These are phyloP conservation scores for Beverwykella pulmonaria DNA, from an alignment of 495 filamentous ascomycete genomes.

Conservation along the genomic window DNA sequence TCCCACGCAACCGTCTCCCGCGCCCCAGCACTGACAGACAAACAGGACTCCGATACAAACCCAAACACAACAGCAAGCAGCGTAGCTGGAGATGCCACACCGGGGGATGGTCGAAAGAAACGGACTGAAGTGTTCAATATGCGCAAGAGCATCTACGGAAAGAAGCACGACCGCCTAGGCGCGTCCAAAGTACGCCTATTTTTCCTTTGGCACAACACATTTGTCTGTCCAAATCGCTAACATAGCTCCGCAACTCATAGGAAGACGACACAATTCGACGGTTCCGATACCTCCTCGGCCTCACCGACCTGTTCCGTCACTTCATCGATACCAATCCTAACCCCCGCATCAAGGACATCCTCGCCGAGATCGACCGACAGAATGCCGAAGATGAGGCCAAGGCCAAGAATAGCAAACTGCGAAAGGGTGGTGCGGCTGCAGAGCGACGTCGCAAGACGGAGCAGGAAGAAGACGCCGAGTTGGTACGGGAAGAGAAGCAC, in stretches of 20 bases:
- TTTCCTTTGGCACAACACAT: neutral
- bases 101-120: slow-evolving; percentile 77
- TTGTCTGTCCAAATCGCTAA: neutral
- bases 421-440: slow-evolving; percentile 81
- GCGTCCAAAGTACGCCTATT: slow-evolving; percentile 75
- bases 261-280: slow-evolving; percentile 94
- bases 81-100: slow-evolving; percentile 68
- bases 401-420: slow-evolving; percentile 69
- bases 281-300: slow-evolving; percentile 91
- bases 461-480: slow-evolving; percentile 95
- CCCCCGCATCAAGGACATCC: slow-evolving; percentile 85
- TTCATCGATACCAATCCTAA: slow-evolving; percentile 98
- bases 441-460: slow-evolving; percentile 86
- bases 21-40: slow-evolving; percentile 2
- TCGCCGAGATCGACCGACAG: slow-evolving; percentile 89
- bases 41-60: slow-evolving; percentile 84
- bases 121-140: slow-evolving; percentile 82
- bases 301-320: slow-evolving; percentile 97
- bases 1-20: neutral
- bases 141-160: slow-evolving; percentile 87
- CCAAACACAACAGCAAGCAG: slow-evolving; percentile 90
- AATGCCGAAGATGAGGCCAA: slow-evolving; percentile 73
- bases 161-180: slow-evolving; percentile 87
- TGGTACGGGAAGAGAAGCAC: slow-evolving; percentile 86
- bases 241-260: slow-evolving; percentile 48